Evolutionary conservation across 108 stramenopile species (phyloP).

Genomic region (Licmophora abbreviata): DNA sequence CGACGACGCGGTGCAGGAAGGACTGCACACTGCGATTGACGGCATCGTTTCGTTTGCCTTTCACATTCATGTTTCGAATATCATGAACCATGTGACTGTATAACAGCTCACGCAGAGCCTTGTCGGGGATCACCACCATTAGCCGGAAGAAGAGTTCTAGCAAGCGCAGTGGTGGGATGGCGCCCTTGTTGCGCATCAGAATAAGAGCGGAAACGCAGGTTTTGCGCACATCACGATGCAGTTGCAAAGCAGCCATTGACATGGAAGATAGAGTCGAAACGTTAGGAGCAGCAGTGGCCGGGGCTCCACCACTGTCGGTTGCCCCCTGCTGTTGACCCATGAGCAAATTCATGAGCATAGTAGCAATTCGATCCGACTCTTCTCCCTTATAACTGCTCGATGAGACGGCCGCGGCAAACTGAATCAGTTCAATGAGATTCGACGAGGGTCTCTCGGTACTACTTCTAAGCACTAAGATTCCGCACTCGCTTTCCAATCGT

Average conservation of each 20-base stretch:
- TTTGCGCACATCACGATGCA: conserved; percentile 85
- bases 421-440: conserved; percentile 76
- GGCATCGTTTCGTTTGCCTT: conserved; percentile 66
- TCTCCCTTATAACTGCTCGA: conserved; percentile 67
- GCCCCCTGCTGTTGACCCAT: conserved; percentile 30
- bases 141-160: conserved; percentile 91
- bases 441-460: conserved; percentile 60
- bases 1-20: conserved; percentile 72
- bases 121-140: conserved; percentile 83
- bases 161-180: conserved; percentile 66
- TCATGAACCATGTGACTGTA: conserved; percentile 90
- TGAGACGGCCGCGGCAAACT: conserved; percentile 83
- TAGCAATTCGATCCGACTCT: conserved; percentile 68
- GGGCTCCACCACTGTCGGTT: not conserved
- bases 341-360: conserved; percentile 70
- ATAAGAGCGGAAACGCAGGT: conserved; percentile 84
- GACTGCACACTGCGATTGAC: conserved; percentile 78
- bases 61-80: conserved; percentile 85
- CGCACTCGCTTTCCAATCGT: conserved; percentile 61
- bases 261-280: conserved; percentile 1
- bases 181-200: conserved; percentile 87
- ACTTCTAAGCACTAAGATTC: conserved; percentile 66
- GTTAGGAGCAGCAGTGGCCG: conserved; percentile 6
- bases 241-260: conserved; percentile 46
- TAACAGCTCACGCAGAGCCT: conserved; percentile 75